Conservation (phyloP, 352 stramenopile genomes). For the Elongisporangium undulatum region DNA sequence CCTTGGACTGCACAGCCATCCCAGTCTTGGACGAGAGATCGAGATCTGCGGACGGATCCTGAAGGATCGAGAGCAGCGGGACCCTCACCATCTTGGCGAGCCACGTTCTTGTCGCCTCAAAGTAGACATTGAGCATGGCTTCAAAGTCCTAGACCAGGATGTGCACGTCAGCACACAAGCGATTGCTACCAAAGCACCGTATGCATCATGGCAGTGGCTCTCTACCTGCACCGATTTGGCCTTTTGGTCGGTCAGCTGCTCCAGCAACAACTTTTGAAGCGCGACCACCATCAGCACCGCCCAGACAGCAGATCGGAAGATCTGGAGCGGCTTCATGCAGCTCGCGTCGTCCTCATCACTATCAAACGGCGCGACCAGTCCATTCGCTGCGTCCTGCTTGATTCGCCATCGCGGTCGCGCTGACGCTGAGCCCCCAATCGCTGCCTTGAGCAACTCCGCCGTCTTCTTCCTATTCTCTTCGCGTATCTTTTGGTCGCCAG, state of each 20-base stretch:
- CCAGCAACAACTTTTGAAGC: constrained; percentile 23
- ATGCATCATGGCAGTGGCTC: background rate
- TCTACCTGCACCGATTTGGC: constrained; percentile 22
- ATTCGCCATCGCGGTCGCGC: constrained; percentile 44
- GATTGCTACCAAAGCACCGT: too few relatives aligned
- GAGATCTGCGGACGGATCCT: constrained; percentile 45
- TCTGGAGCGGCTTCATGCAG: constrained; percentile 22
- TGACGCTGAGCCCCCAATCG: background rate
- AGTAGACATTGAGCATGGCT: constrained; percentile 58
- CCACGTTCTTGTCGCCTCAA: constrained; percentile 62
- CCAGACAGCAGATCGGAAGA: constrained; percentile 35
- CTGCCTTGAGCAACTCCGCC: constrained; percentile 23
- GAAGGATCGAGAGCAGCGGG: constrained; percentile 42
- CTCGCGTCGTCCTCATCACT: constrained; percentile 10
- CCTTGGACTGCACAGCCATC: constrained; percentile 22
- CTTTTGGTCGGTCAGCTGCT: constrained; percentile 35
- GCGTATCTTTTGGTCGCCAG: constrained; percentile 14
- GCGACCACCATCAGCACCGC: constrained; percentile 21
- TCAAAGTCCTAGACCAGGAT: constrained; percentile 38
- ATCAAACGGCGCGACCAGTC: constrained; percentile 21
- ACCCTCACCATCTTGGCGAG: constrained; percentile 41
- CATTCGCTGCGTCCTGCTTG: constrained; percentile 23
- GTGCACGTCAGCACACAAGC: background rate
- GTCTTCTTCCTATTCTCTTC: constrained; percentile 37
- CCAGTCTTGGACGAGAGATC: constrained; percentile 29